Base-by-base conservation (phyloP, 306 rosid species). In the Trifolium fragiferum region DNA sequence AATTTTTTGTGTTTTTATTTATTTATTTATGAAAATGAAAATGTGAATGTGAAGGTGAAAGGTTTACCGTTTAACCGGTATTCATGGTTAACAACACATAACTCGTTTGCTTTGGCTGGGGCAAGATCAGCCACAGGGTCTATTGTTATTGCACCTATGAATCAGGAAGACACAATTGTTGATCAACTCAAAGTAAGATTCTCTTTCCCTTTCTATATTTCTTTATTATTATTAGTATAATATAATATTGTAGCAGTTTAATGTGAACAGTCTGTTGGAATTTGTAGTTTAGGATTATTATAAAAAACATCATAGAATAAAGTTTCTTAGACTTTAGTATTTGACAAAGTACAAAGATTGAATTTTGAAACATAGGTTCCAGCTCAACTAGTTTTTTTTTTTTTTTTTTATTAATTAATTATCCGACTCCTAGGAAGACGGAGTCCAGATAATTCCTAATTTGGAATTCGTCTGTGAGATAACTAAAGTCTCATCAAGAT, bases 51-150 rank as follows among this genome's bases (percentile, higher is more conserved):
- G 7, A 27, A 93, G 98, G 94, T 88, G 66, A 90, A 86, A 19
- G 90, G 89, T 10, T 53, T 94, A 55, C 85, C 97, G n/a, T 94
- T 90, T 58, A 91, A 94, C 59, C 85, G 73, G 16, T 94, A 91
- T 77, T 83, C 98, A 50, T 94, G 98, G 98, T 84, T 94, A n/a
- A 94, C 98, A 21, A 88, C 97, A 32, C 98, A 94, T 84, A 94
- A 94, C 27, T 88, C 98, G 11, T 94, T 5, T 44, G 92, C 98
- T 79, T 73, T 74, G 62, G 83, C 84, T 9, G 96, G 95, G 1
- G 89, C 80, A 1, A 86, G 73, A 75, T 90, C 98, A 3, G 79
- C 85, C 47, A 87, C 95, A 0, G 97, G 98, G 0, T 83, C 91
- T 2, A 0, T 72, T 19, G 18, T 91, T 13, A 0, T 91, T 21